Base-by-base conservation (phyloP, 495 filamentous ascomycete genomes). In the Lophium mytilinum region DNA sequence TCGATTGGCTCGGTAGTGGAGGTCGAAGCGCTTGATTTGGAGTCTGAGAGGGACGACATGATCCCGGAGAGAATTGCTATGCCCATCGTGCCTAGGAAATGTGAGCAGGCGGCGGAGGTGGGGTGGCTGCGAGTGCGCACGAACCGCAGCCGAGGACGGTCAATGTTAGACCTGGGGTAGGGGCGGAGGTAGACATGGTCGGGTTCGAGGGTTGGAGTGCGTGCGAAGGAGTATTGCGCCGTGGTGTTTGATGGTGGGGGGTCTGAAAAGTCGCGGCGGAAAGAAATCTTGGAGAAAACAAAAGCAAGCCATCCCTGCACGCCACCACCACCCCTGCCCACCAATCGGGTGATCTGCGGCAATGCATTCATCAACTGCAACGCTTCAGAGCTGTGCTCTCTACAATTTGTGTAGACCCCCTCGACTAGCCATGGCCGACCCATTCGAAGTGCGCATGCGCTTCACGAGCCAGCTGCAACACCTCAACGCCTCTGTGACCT, bases 361-460 rank as follows among this genome's bases (percentile, higher is more conserved):
- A 9, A 18, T 1, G 7, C 45, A 24, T 48, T 33, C 50, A 36
- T 37, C n/a, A 18, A 14, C 37, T 4, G 39, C 41, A n/a, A n/a
- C 35, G 10, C 43, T 36, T 43, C 17, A 10, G n/a, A 51, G 10
- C 15, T 33, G 2, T 17, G 5, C 35, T 8, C n/a, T 14, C 11
- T 4, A 43, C 33, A 17, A 19, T 40, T 46, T 9, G 35, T 21
- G 21, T 24, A 40, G 17, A 35, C 42, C 37, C n/a, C 12, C 34
- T 35, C n/a, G 9, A n/a, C 56, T 39, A 33, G 75, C 71, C 42
- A 93, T 94, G 87, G 85, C 83, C 47, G 93, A 99, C 74, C 93
- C 93, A 0, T 99, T 99, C 74, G 92, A 97, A 76, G 91, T 96
- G 55, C 91, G 93, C 65, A 89, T 99, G 81, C 89, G 90, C 67